A percentile compares a stretch with the other conserved stretches of the same genome.
Conservation (phyloP, 2,329 filamentous ascomycete species). For the Colletotrichum aenigma region DNA sequence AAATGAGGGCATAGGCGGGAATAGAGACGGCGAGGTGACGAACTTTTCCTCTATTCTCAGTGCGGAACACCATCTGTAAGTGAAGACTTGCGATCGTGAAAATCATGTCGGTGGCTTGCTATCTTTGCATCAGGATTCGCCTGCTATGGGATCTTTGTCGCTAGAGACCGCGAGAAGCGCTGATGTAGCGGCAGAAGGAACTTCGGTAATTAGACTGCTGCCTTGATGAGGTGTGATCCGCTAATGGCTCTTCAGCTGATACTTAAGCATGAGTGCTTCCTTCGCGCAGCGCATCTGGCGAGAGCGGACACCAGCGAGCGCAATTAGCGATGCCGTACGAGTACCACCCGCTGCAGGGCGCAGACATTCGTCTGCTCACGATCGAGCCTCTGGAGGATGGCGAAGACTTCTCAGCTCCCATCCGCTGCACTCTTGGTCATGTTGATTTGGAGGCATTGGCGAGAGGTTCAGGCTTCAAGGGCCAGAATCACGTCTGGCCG, state of each 20-base stretch:
- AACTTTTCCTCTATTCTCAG: background rate
- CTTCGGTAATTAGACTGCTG: background rate
- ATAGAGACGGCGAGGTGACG: background rate
- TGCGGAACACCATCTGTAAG: background rate
- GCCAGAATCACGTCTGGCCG: background rate
- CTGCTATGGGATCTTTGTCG: rapidly evolving
- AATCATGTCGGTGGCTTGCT: background rate
- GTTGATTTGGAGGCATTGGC: rapidly evolving
- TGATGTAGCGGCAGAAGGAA: background rate
- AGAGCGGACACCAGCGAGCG: background rate
- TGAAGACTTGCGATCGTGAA: rapidly evolving
- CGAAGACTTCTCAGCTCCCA: background rate
- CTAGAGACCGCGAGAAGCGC: background rate
- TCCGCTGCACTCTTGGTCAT: background rate
- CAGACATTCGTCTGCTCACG: background rate
- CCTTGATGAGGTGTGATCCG: background rate
- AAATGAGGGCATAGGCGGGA: background rate
- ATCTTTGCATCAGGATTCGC: rapidly evolving
- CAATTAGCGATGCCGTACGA: background rate
- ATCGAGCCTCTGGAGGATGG: background rate
- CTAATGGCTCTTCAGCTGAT: background rate
- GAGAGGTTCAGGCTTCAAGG: background rate
- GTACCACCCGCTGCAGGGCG: background rate
- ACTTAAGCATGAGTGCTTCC: background rate
- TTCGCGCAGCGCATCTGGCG: background rate